Evolutionary conservation across 345 rosid genomes (phyloP).

Genomic region (Rhizophora mangle): DNA sequence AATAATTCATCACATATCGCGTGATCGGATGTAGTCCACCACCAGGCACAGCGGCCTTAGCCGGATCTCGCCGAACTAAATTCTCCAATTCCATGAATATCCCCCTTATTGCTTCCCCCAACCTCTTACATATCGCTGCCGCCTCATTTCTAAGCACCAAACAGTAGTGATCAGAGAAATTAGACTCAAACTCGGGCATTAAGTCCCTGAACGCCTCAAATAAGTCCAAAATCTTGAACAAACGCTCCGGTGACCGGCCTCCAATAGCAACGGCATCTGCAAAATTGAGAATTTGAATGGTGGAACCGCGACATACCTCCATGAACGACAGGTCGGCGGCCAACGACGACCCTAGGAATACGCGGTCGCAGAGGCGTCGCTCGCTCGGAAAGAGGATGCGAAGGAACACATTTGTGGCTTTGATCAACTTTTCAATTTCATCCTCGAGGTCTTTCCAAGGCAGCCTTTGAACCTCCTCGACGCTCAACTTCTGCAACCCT

Average conservation of each 20-base stretch:
- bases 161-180: constrained; percentile 76
- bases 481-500: constrained; percentile 69
- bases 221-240: constrained; percentile 81
- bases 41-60: constrained; percentile 73
- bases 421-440: constrained; percentile 84
- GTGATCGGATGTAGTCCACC: constrained; percentile 89
- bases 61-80: constrained; percentile 81
- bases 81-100: constrained; percentile 94
- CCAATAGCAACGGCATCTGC: constrained; percentile 73
- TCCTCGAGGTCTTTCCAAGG: constrained; percentile 77
- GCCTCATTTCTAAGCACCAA: constrained; percentile 72
- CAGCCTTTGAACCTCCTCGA: constrained; percentile 76
- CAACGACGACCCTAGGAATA: constrained; percentile 61
- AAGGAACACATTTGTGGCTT: constrained; percentile 65
- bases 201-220: constrained; percentile 79
- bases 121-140: constrained; percentile 61
- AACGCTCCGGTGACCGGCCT: constrained; percentile 75
- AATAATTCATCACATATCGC: constrained; percentile 84
- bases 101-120: constrained; percentile 76
- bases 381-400: constrained; percentile 89
- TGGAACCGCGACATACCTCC: constrained; percentile 89
- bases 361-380: constrained; percentile 85
- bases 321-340: constrained; percentile 80
- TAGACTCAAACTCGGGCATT: constrained; percentile 67
- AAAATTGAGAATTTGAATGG: constrained; percentile 68